phyloP scores from a whole-genome alignment of 371 early-diverging fungal genomes.

The Umbelopsis sp. region DNA sequence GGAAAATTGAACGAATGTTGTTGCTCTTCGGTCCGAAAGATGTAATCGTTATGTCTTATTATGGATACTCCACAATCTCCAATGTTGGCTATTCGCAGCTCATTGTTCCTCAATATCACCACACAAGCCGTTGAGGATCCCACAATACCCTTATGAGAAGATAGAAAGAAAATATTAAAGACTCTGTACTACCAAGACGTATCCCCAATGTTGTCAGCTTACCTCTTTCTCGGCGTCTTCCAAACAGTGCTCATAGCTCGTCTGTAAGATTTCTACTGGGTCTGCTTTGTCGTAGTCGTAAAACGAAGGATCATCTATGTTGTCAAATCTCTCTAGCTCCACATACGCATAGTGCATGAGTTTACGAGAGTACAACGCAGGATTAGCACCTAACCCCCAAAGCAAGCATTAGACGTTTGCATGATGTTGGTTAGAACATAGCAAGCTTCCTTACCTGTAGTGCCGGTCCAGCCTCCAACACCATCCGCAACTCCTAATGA shows the following conservation, averaged over 20 bases:
- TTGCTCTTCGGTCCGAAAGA: constrained; percentile 89
- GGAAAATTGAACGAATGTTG: constrained; percentile 84
- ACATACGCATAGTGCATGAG: constrained; percentile 87
- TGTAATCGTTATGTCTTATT: constrained; percentile 78
- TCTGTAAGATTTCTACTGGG: constrained; percentile 73
- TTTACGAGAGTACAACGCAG: constrained; percentile 85
- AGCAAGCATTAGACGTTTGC: not conserved
- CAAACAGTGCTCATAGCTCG: constrained; percentile 69
- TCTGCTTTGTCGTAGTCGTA: constrained; percentile 44
- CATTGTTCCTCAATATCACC: constrained; percentile 84
- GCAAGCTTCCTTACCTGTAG: constrained; percentile 28
- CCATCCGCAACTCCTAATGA: constrained; percentile 87
- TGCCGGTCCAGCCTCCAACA: constrained; percentile 81
- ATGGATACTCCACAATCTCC: constrained; percentile 92
- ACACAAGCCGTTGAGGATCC: constrained; percentile 92
- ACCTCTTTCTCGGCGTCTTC: constrained; percentile 73
- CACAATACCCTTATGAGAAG: constrained; percentile 56
- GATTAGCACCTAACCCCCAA: constrained; percentile 67
- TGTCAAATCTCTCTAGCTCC: constrained; percentile 77
- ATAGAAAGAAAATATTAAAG: not conserved
- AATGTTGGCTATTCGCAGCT: constrained; percentile 86
- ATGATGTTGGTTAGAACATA: not conserved
- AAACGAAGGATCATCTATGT: constrained; percentile 48
- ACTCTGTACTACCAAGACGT: too few species aligned
- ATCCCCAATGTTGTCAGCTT: constrained; percentile 12